These are phyloP conservation scores for Ceratocystiopsis sp. DNA, from an alignment of 2,329 filamentous ascomycete genomes.

Conservation along the genomic window DNA sequence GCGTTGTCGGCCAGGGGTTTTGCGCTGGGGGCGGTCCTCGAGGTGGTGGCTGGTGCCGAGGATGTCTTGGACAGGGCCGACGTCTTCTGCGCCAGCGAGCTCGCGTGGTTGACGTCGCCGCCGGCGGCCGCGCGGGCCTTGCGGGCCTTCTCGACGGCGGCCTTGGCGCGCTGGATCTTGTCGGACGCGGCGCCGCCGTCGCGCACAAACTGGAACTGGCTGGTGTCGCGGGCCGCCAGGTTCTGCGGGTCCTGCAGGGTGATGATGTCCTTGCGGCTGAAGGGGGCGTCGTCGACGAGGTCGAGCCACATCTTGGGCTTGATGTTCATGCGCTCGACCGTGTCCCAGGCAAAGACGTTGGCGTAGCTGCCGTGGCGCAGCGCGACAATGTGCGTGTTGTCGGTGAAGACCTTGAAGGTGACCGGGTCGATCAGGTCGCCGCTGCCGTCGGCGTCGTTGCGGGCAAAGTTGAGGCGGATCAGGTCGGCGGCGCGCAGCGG, in stretches of 20 bases:
- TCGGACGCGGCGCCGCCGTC: slow-evolving; percentile 61
- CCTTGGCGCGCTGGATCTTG: slow-evolving; percentile 82
- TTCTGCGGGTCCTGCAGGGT: slow-evolving; percentile 94
- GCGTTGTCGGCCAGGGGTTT: slow-evolving; percentile 55
- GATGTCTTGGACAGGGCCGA: slow-evolving; percentile 20
- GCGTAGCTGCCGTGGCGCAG: slow-evolving; percentile 64
- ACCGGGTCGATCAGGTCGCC: slow-evolving; percentile 90
- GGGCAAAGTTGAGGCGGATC: slow-evolving; percentile 78
- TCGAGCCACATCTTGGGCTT: slow-evolving; percentile 95
- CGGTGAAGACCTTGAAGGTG: slow-evolving; percentile 92
- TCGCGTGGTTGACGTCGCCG: slow-evolving; percentile 37
- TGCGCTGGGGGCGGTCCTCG: too few relatives aligned
- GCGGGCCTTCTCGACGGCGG: slow-evolving; percentile 81
- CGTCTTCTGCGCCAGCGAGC: not conserved
- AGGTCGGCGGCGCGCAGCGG: slow-evolving; percentile 67
- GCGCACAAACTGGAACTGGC: slow-evolving; percentile 74
- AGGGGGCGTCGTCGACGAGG: slow-evolving; percentile 72
- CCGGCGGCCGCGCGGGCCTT: slow-evolving; percentile 51
- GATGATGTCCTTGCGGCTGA: slow-evolving; percentile 81
- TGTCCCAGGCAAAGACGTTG: slow-evolving; percentile 95
- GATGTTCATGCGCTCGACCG: slow-evolving; percentile 85
- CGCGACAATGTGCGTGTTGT: slow-evolving; percentile 93
- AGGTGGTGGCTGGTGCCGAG: slow-evolving; percentile 42
- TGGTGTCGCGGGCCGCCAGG: slow-evolving; percentile 63
- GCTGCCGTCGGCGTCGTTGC: slow-evolving; percentile 61